phyloP scores from a whole-genome alignment of 352 stramenopile species.

The Globisporangium cederbergense region DNA sequence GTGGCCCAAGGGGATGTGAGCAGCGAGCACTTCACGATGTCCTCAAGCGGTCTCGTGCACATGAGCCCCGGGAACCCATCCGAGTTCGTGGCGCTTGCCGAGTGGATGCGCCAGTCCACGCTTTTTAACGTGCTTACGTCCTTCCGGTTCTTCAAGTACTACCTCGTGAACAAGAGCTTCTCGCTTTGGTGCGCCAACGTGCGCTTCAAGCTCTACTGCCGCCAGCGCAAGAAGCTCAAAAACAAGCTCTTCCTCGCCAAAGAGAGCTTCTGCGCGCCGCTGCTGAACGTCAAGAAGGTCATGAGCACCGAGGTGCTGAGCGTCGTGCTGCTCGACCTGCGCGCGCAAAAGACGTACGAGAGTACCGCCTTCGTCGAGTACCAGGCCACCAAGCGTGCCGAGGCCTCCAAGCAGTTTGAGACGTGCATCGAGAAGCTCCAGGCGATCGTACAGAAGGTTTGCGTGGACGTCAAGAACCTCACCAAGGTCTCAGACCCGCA shows the following conservation, averaged over 20 bases:
- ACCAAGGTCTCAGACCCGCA: slow-evolving; percentile 59
- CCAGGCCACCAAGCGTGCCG: slow-evolving; percentile 78
- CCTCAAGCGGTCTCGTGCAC: slow-evolving; percentile 74
- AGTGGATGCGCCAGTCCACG: slow-evolving; percentile 94
- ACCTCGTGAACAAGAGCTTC: slow-evolving; percentile 91
- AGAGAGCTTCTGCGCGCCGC: slow-evolving; percentile 83
- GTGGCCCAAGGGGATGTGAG: slow-evolving; percentile 76
- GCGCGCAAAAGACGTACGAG: slow-evolving; percentile 89
- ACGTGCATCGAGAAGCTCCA: slow-evolving; percentile 90
- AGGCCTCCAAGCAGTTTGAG: slow-evolving; percentile 90
- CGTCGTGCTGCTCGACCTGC: slow-evolving; percentile 79
- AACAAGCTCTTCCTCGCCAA: slow-evolving; percentile 88
- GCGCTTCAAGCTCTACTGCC: slow-evolving; percentile 87
- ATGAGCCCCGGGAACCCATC: slow-evolving; percentile 71
- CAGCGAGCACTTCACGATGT: slow-evolving; percentile 92
- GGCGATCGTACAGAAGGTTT: slow-evolving; percentile 86
- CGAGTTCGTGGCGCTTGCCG: slow-evolving; percentile 91
- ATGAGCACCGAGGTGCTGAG: slow-evolving; percentile 82
- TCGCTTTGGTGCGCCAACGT: slow-evolving; percentile 87
- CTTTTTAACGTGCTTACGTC: slow-evolving; percentile 95
- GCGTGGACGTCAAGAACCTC: slow-evolving; percentile 87
- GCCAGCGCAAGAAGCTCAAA: slow-evolving; percentile 84
- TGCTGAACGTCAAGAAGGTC: slow-evolving; percentile 88
- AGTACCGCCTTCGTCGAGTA: slow-evolving; percentile 88
- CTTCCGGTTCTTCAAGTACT: slow-evolving; percentile 94